Percentiles rank a stretch among this genome's conserved stretches.
Conservation (phyloP, 1,139 yeast genomes). For the Spencermartinsiella ligniputridi region DNA sequence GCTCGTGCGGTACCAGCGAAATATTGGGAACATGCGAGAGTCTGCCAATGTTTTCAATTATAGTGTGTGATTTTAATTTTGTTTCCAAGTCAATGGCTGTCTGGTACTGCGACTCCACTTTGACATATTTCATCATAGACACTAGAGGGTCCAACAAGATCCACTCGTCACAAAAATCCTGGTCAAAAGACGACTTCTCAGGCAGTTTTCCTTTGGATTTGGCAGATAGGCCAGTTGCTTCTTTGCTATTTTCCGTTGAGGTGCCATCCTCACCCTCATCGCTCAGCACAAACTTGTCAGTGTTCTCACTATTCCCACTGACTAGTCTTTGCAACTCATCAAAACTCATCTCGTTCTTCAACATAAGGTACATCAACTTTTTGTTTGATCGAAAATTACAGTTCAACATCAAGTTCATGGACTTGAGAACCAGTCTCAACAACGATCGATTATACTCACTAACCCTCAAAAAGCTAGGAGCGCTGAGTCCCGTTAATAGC, state of each 20-base stretch:
- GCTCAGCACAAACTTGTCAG: background rate
- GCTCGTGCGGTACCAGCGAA: slow-evolving; percentile 19
- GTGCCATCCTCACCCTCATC: background rate
- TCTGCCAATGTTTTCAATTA: slow-evolving; percentile 24
- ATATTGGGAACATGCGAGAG: slow-evolving; percentile 19
- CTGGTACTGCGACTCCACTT: slow-evolving; percentile 3
- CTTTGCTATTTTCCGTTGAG: background rate
- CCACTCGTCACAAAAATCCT: slow-evolving; percentile 7
- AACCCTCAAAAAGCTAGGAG: slow-evolving; percentile 30
- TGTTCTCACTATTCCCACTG: background rate
- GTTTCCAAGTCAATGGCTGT: slow-evolving; percentile 6
- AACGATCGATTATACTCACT: slow-evolving; percentile 22
- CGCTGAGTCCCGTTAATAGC: slow-evolving; percentile 45
- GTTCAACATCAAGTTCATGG: slow-evolving; percentile 27
- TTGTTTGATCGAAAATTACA: slow-evolving; percentile 30
- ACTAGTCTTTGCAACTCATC: slow-evolving; percentile 16
- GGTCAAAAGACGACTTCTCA: slow-evolving; percentile 30
- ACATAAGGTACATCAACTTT: slow-evolving; percentile 30
- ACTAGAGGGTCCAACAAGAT: slow-evolving; percentile 14
- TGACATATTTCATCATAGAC: slow-evolving; percentile 14
- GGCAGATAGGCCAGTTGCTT: slow-evolving; percentile 49
- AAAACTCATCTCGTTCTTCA: slow-evolving; percentile 27
- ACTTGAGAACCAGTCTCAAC: slow-evolving; percentile 36
- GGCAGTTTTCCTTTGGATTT: slow-evolving; percentile 58
- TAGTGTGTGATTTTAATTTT: slow-evolving; percentile 23